These are phyloP conservation scores for Diaporthe aspalathi DNA, from an alignment of 2,329 filamentous ascomycete species.

Conservation along the genomic window DNA sequence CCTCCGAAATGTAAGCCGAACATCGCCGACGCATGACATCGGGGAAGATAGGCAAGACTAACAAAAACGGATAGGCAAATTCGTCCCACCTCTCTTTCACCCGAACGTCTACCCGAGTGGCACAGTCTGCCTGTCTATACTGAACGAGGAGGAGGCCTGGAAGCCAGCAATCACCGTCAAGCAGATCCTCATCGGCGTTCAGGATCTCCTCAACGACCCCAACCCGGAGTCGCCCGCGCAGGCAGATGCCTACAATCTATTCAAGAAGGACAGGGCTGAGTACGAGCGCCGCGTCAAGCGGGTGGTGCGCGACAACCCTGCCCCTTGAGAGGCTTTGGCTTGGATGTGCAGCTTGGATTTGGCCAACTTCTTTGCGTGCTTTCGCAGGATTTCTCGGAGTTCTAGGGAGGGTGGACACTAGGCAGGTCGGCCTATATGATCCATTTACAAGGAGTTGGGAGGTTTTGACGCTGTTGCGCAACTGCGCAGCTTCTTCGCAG, in stretches of 20 bases:
- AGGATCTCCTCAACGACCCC: slow-evolving; percentile 94
- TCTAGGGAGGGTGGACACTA: slow-evolving; percentile 34
- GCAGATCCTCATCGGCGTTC: slow-evolving; percentile 95
- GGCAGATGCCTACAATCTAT: slow-evolving; percentile 96
- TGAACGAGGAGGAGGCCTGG: slow-evolving; percentile 99
- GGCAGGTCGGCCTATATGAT: slow-evolving; percentile 29
- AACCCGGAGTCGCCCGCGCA: slow-evolving; percentile 98
- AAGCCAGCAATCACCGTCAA: slow-evolving; percentile 98
- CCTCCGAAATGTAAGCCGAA: slow-evolving; percentile 91
- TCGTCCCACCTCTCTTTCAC: slow-evolving; percentile 94
- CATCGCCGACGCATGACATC: slow-evolving; percentile 24
- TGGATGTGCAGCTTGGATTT: background rate
- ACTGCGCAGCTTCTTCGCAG: slow-evolving; percentile 15
- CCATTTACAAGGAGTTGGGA: slow-evolving; percentile 38
- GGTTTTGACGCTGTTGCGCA: slow-evolving; percentile 31
- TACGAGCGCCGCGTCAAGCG: slow-evolving; percentile 91
- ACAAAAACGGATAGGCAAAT: slow-evolving; percentile 79
- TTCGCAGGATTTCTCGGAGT: slow-evolving; percentile 36
- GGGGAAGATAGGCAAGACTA: background rate
- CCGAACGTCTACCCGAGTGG: slow-evolving; percentile 99
- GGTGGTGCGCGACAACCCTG: slow-evolving; percentile 90
- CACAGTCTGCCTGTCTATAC: slow-evolving; percentile 94
- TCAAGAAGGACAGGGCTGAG: slow-evolving; percentile 86
- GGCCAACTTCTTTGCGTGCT: slow-evolving; percentile 14
- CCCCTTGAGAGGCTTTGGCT: slow-evolving; percentile 61